Base-by-base conservation (phyloP, 805 yeast species). In the Komagataella phaffii region DNA sequence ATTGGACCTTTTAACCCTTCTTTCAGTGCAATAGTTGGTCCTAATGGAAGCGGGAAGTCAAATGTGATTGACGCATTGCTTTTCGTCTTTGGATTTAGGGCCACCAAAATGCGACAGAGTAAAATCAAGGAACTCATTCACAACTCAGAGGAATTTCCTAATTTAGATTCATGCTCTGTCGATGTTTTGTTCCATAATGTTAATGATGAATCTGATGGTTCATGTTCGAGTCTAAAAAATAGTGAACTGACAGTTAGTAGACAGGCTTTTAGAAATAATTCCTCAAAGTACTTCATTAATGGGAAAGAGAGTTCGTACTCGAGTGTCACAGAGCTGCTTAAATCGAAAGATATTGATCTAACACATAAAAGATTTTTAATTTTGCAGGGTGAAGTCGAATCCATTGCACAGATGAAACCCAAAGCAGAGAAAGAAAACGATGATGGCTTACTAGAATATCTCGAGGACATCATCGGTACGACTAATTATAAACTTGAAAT, bases 401-500 rank as follows among this genome's bases (percentile, higher is more conserved):
- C 90, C 57, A 93, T 93, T 61, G 97, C 99, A 0, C 97, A 93
- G 64, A 95, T 93, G 99, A 91, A 91, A 63, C 86, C 99, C 8
- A 93, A 91, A 61, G 98, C 97, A 0, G 97, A 93, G 60, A 79
- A 74, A 50, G 96, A 88, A 51, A 80, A 80, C 56, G 98, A 91
- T 59, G 98, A 93, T 63, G 99, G 99, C 0, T 71, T 93, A 24
- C 68, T 93, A 45, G 99, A 95, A 61, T 93, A 93, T 63, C 68
- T 93, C 54, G 99, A 93, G 62, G 99, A 95, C 69, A 91, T 93
- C 49, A 93, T 95, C 52, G 99, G 99, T 3, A 95, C 99, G 0
- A 74, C 96, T 1, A 74, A 76, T 49, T 95, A 90, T 63, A 90
- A 93, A 64, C 72, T 74, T 23, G 67, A 80, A 45, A 90, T 93